These are phyloP conservation scores for Glycine tomentella DNA, from an alignment of 306 rosid genomes.

Conservation along the genomic window DNA sequence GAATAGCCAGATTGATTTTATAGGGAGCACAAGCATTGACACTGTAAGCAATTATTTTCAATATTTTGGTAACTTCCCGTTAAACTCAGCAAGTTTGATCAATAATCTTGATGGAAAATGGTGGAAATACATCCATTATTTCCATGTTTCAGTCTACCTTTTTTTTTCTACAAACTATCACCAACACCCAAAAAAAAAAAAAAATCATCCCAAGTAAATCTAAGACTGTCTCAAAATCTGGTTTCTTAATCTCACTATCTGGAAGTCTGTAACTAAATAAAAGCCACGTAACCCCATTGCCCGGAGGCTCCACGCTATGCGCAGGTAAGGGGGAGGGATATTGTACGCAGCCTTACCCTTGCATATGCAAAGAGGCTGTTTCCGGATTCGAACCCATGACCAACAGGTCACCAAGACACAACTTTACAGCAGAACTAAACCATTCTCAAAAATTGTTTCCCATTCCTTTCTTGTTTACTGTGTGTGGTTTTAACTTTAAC, in stretches of 20 bases:
- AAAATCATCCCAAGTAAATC: neutral
- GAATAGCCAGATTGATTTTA: neutral
- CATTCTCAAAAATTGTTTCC: neutral
- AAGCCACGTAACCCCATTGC: too few relatives aligned
- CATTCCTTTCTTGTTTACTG: neutral
- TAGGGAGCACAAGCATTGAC: neutral
- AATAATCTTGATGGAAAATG: neutral
- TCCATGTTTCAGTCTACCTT: slow-evolving; percentile 1
- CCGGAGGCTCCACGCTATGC: too few relatives aligned
- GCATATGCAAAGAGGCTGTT: too few relatives aligned
- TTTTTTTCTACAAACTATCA: slow-evolving; percentile 30
- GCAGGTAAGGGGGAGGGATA: too few relatives aligned
- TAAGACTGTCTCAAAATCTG: neutral
- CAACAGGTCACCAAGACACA: too few relatives aligned
- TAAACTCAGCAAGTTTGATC: slow-evolving; percentile 3
- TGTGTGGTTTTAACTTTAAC: neutral
- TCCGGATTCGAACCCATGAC: too few relatives aligned
- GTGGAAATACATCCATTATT: neutral
- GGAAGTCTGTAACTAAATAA: slow-evolving; percentile 5
- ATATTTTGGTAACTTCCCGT: neutral
- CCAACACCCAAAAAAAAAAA: neutral
- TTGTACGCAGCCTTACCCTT: too few relatives aligned
- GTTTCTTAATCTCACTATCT: slow-evolving; percentile 28
- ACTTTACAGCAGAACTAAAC: too few relatives aligned
- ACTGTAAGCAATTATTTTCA: neutral